These are phyloP conservation scores for Talaromyces amestolkiae DNA, from an alignment of 2,329 filamentous ascomycete species.

Conservation along the genomic window DNA sequence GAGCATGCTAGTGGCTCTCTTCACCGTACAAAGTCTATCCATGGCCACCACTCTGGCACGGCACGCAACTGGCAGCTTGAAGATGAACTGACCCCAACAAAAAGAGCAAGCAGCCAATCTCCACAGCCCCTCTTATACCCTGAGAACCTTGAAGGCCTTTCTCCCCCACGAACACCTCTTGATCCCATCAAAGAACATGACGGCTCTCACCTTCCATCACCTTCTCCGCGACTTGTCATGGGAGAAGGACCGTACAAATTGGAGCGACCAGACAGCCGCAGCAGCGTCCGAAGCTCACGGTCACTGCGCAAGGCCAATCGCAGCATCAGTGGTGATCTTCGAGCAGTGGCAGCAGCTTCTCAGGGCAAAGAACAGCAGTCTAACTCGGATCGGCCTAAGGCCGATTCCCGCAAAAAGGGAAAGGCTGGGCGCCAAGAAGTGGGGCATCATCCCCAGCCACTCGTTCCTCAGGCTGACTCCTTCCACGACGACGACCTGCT, in stretches of 20 bases:
- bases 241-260: constrained; percentile 26
- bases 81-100: constrained; percentile 26
- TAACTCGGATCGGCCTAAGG: constrained; percentile 3
- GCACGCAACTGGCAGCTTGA: constrained; percentile 32
- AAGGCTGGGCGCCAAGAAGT: constrained; percentile 15
- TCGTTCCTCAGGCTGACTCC: constrained; percentile 14
- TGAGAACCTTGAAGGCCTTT: constrained; percentile 26
- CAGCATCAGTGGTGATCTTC: constrained; percentile 71
- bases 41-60: constrained; percentile 33
- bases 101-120: constrained; percentile 7
- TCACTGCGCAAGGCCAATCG: constrained; percentile 68
- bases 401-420: constrained; percentile 9
- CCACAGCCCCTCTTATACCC: constrained; percentile 26
- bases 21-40: constrained; percentile 38
- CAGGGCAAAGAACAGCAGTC: background rate
- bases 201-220: background rate
- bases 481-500: constrained; percentile 4
- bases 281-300: constrained; percentile 56
- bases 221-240: constrained; percentile 29
- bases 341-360: constrained; percentile 39
- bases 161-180: constrained; percentile 41
- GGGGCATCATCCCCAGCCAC: constrained; percentile 23
- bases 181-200: constrained; percentile 54
- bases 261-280: constrained; percentile 42
- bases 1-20: constrained; percentile 26